These are phyloP conservation scores for Cystoisospora suis DNA, from an alignment of 169 alveolate species.

Conservation along the genomic window DNA sequence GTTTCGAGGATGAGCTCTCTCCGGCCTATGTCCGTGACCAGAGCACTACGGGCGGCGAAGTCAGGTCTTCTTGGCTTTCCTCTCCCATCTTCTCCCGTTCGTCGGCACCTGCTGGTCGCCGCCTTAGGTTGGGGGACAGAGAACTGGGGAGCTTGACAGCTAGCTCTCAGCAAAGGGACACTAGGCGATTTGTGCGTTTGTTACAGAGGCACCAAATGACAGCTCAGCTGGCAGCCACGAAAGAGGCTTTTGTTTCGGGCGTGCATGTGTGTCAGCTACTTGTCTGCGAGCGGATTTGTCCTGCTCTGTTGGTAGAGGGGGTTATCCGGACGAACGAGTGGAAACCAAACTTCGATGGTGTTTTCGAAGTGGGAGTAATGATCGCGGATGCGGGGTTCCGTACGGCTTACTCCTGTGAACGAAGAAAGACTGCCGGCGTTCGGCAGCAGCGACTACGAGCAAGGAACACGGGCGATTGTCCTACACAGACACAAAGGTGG, in stretches of 20 bases:
- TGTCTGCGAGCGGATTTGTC: not conserved
- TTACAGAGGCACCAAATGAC: not conserved
- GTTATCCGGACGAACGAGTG: not conserved
- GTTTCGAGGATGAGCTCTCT: no score
- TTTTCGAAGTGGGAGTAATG: slow-evolving; percentile 17
- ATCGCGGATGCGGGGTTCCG: not conserved
- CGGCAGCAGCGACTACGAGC: no score
- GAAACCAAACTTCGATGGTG: not conserved
- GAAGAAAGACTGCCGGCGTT: no score
- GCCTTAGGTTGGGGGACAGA: not conserved
- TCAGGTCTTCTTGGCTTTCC: no score
- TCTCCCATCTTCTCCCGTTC: not conserved
- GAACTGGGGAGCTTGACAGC: not conserved
- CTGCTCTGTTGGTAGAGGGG: not conserved
- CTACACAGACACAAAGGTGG: no score
- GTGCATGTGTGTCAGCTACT: slow-evolving; percentile 16
- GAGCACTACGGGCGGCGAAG: no score
- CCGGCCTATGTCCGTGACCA: no score
- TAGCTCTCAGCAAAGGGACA: no score
- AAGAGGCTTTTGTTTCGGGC: slow-evolving; percentile 10
- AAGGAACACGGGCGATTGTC: no score
- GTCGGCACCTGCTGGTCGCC: not conserved
- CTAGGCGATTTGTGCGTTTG: not conserved
- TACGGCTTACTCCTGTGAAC: not conserved
- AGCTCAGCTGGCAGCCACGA: slow-evolving; percentile 15